These are phyloP conservation scores for Neurospora tetraspora DNA, from an alignment of 495 filamentous ascomycete species.

Conservation along the genomic window DNA sequence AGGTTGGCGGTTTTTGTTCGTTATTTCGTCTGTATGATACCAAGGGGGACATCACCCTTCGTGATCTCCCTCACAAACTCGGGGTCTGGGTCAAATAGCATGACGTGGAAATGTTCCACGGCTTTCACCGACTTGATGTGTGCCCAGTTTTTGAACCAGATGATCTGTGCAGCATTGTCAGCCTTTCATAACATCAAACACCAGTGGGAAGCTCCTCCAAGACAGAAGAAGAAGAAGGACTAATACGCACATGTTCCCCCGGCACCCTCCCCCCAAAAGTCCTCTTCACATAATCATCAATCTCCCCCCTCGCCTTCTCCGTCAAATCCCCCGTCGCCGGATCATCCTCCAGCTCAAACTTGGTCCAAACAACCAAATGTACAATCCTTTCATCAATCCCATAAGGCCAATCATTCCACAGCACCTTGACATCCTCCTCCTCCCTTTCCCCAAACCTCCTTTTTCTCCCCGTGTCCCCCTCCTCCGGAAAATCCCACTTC, in stretches of 20 bases:
- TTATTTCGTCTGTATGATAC: constrained; percentile 10
- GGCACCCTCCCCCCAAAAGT: constrained; percentile 43
- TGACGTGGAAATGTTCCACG: constrained; percentile 94
- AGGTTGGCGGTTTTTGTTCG: background rate
- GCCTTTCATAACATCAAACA: background rate
- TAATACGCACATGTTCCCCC: constrained; percentile 33
- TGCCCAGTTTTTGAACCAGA: constrained; percentile 89
- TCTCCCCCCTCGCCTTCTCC: constrained; percentile 45
- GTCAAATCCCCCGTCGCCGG: constrained; percentile 59
- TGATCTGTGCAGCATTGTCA: constrained; percentile 38
- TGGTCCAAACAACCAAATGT: constrained; percentile 86
- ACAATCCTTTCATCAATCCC: constrained; percentile 65
- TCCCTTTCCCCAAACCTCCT: constrained; percentile 27
- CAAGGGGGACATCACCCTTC: constrained; percentile 57
- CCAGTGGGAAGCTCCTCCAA: background rate
- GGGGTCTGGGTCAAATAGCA: constrained; percentile 66
- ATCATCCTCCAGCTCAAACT: constrained; percentile 58
- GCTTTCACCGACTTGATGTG: constrained; percentile 69
- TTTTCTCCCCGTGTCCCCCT: constrained; percentile 15
- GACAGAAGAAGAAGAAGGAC: background rate
- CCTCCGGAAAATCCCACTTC: constrained; percentile 40
- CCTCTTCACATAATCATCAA: constrained; percentile 56
- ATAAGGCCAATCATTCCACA: constrained; percentile 90
- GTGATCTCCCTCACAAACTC: constrained; percentile 64
- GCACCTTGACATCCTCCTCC: constrained; percentile 57